Percentiles rank a stretch among this genome's conserved stretches.
Evolutionary conservation across 805 yeast genomes (phyloP).

Genomic region (Candida andamanensis): DNA sequence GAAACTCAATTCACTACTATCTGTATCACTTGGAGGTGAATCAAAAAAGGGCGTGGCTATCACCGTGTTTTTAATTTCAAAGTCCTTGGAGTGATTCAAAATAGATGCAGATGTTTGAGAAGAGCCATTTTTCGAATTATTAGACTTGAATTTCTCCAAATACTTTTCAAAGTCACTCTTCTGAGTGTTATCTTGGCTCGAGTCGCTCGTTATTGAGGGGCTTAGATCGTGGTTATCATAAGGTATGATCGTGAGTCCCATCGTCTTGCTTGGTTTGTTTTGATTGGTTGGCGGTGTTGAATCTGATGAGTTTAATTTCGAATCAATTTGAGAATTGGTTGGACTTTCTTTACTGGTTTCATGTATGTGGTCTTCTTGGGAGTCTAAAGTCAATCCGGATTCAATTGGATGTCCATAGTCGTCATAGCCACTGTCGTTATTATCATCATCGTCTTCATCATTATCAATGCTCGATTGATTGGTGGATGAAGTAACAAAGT

Average conservation of each 20-base stretch:
- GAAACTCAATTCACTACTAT: constrained; percentile 15
- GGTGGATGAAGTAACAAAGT: background rate
- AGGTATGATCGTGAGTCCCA: constrained; percentile 15
- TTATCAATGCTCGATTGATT: background rate
- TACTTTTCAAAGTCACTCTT: constrained; percentile 16
- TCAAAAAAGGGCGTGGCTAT: constrained; percentile 35
- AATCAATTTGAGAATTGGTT: no score
- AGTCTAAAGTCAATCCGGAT: no score
- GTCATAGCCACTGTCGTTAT: background rate
- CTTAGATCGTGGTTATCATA: constrained; percentile 11
- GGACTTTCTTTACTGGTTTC: background rate
- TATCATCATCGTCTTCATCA: background rate
- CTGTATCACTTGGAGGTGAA: constrained; percentile 34
- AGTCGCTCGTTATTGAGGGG: constrained; percentile 8
- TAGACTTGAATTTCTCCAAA: constrained; percentile 13
- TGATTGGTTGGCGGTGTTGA: constrained; percentile 2
- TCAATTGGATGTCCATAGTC: background rate
- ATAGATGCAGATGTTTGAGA: constrained; percentile 16
- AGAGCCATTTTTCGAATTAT: constrained; percentile 9
- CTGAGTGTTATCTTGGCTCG: constrained; percentile 1
- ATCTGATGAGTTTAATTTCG: background rate
- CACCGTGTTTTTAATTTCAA: constrained; percentile 17
- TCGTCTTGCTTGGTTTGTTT: no score
- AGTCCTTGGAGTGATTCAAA: constrained; percentile 4
- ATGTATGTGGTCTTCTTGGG: no score